phyloP scores from a whole-genome alignment of 2,329 filamentous ascomycete genomes.

The Verruconis gallopava region DNA sequence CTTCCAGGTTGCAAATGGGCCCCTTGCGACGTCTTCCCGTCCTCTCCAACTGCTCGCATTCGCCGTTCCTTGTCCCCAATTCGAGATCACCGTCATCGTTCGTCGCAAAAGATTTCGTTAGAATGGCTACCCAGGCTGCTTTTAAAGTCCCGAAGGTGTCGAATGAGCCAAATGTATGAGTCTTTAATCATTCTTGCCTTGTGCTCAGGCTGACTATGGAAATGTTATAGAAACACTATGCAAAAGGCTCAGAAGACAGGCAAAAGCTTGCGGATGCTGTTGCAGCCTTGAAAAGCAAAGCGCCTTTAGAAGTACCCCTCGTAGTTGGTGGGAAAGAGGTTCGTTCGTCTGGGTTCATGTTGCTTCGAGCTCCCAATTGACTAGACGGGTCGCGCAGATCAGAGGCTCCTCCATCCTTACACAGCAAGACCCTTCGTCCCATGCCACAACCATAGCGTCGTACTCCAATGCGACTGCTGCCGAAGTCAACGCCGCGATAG shows the following conservation, averaged over 20 bases:
- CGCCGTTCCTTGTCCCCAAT: neutral
- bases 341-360: too few species aligned
- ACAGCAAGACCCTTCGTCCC: conserved; percentile 74
- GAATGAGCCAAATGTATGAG: conserved; percentile 88
- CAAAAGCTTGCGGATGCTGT: conserved; percentile 63
- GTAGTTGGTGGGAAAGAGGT: conserved; percentile 75
- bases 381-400: conserved; percentile 45
- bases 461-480: conserved; percentile 70
- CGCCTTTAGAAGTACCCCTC: conserved; percentile 66
- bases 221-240: conserved; percentile 79
- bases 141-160: conserved; percentile 79
- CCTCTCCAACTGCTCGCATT: neutral
- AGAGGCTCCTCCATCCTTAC: conserved; percentile 51
- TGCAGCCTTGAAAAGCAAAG: conserved; percentile 52
- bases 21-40: neutral
- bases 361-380: too few species aligned
- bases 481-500: conserved; percentile 69
- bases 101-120: neutral
- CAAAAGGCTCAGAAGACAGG: conserved; percentile 68
- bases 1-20: neutral
- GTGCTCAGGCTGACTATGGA: conserved; percentile 3
- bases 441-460: conserved; percentile 61
- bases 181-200: conserved; percentile 1
- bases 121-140: conserved; percentile 48
- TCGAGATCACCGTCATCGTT: neutral